Base-by-base conservation (phyloP, 148 eudicot species). In the Rhododendron vialii region DNA sequence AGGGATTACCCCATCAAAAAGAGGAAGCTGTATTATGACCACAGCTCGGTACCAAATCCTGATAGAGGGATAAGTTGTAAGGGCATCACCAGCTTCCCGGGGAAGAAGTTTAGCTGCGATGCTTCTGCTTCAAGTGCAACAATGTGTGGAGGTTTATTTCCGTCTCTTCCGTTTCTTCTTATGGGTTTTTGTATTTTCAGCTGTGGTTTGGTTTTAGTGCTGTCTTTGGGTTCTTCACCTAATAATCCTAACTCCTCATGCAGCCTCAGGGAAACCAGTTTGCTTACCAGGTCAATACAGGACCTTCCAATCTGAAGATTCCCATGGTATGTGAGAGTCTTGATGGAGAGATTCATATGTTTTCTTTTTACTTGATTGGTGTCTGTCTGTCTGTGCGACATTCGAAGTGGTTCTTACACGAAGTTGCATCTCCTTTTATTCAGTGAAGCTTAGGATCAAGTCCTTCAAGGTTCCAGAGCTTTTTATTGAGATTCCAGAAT, bases 401-500 rank as follows among this genome's bases (percentile, higher is more conserved):
- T 85, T 63, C 24, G 45, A 83, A 82, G 90, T 78, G 80, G 85
- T 89, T 90, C 90, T 90, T 85, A 90, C 86, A 30, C 78, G 83
- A 83, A 67, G 88, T 83, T 91, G 73, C 90, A 83, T 89, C 85
- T 82, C 69, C 86, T 89, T 89, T 90, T 83, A 59, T 86, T 84
- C 98, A 97, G 99, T 95, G 90, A 97, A 94, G 90, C 94, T 97
- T 79, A 91, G 93, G 93, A 97, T 97, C 88, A 95, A 94, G 91
- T 97, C 98, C 33, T 97, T 97, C 71, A 90, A 92, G 82, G 96
- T 97, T 82, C 99, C 98, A 5, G 98, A 97, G 91, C 93, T 97
- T 83, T 92, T 94, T 59, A 89, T 97, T 86, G 98, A 97, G 90
- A 83, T 97, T 86, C 95, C 99, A 84, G 98, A 97, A 91, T 92